phyloP scores from a whole-genome alignment of 805 yeast genomes.

The Lachancea quebecensis region DNA sequence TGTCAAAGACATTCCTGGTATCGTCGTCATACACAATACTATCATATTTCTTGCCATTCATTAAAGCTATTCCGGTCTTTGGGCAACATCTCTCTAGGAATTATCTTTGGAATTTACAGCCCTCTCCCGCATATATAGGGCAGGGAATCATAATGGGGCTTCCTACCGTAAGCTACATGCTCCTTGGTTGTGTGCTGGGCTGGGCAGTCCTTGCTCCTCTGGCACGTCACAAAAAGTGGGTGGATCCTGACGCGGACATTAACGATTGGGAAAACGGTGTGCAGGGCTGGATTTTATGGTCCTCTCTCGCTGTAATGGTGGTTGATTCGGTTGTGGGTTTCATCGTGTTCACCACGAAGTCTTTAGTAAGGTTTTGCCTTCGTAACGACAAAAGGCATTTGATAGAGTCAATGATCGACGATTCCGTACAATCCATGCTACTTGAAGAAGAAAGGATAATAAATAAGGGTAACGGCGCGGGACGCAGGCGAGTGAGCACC shows the following conservation, averaged over 20 bases:
- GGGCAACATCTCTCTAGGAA: conserved; percentile 54
- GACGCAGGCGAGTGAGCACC: conserved; percentile 17
- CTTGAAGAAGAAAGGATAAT: conserved; percentile 29
- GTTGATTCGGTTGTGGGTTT: conserved; percentile 84
- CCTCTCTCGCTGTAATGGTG: conserved; percentile 87
- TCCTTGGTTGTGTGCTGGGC: conserved; percentile 81
- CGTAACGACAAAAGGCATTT: conserved; percentile 21
- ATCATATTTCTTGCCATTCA: conserved; percentile 65
- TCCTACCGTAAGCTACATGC: conserved; percentile 84
- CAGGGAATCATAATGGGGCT: conserved; percentile 98
- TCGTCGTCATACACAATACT: conserved; percentile 68
- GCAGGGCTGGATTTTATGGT: conserved; percentile 97
- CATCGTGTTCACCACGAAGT: conserved; percentile 47
- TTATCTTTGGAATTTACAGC: conserved; percentile 84
- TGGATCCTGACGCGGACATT: conserved; percentile 70
- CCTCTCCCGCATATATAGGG: conserved; percentile 95
- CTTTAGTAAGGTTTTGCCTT: conserved; percentile 29
- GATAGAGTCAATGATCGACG: conserved; percentile 23
- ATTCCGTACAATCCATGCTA: conserved; percentile 28
- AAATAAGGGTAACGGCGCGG: conserved; percentile 15
- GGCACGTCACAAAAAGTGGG: conserved; percentile 70
- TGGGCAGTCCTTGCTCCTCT: conserved; percentile 91
- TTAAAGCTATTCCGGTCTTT: conserved; percentile 67
- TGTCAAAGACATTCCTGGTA: conserved; percentile 52
- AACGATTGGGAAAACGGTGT: conserved; percentile 86